Base-by-base conservation (phyloP, 2,329 filamentous ascomycete genomes). In the Colletotrichum echinochloae region DNA sequence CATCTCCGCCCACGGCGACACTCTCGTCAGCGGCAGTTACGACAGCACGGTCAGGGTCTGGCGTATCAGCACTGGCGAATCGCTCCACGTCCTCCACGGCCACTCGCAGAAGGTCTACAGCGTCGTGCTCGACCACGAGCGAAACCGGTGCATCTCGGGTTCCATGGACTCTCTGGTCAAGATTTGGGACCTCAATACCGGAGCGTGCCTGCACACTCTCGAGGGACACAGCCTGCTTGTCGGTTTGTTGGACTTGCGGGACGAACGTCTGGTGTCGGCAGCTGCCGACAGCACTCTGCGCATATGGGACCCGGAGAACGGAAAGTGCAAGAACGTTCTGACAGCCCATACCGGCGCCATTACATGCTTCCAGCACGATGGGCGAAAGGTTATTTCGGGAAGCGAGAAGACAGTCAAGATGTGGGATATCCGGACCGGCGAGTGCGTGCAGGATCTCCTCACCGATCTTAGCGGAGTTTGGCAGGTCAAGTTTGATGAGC, bases 111-210 rank as follows among this genome's bases (percentile, higher is more conserved):
- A 99, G 80, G 96, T 99, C 0, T 99, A 99, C 80, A 98, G 95
- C 71, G 96, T 99, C 11, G 96, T 99, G 11, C 85, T 98, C 28
- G 96, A 99, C 77, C 92, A 94, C 74, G 91, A 92, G 76, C 92
- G 96, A 70, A 97, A 97, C 77, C 92, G 95, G 49, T 99, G 96
- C 81, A 98, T 99, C 73, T 98, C 95, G 73, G 96, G 96, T 16
- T 97, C 95, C 8, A 99, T 99, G 96, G 96, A 99, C 80, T 97
- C 96, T 73, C 88, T 95, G 73, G 96, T 99, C 78, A 98, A 98
- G 82, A 95, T 99, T 16, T 99, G 96, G 96, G 96, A 95, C 71
- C 87, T 99, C 18, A 91, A 94, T 37, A 96, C 93, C 2, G 96
- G 96, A 0, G 85, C 91, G 0, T 93, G 94, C 74, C 84, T 98